Evolutionary conservation across 1,139 yeast species (phyloP).

Genomic region (Geotrichum phurueaensis): DNA sequence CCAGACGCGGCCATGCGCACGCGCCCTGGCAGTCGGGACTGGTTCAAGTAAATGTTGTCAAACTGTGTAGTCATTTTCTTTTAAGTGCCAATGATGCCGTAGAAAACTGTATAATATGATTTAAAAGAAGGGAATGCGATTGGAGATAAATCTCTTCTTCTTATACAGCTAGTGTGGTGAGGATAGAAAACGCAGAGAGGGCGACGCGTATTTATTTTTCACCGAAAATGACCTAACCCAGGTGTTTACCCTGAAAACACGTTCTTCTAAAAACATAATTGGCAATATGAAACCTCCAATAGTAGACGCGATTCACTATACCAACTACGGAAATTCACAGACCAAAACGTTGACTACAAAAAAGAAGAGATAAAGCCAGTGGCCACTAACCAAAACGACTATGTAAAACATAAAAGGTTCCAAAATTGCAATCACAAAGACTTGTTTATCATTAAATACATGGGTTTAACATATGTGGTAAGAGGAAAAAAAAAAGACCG

Average conservation of each 20-base stretch:
- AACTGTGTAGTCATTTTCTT: conserved; percentile 46
- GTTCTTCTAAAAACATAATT: neutral
- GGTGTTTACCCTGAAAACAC: neutral
- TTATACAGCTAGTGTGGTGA: neutral
- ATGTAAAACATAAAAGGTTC: too few species aligned
- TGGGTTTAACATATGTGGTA: neutral
- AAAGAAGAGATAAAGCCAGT: too few species aligned
- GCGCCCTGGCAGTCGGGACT: conserved; percentile 75
- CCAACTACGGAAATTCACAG: neutral
- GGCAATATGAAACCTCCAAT: neutral
- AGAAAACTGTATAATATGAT: neutral
- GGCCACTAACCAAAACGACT: too few species aligned
- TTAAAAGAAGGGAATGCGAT: neutral
- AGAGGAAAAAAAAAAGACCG: neutral
- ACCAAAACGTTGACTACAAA: too few species aligned
- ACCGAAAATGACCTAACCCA: conserved; percentile 3
- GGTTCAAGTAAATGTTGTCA: conserved; percentile 83
- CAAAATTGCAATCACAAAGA: neutral
- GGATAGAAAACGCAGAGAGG: neutral
- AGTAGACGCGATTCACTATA: neutral
- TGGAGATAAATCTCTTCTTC: neutral
- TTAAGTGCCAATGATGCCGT: neutral
- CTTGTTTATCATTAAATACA: neutral
- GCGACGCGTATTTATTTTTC: neutral
- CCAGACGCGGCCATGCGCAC: conserved; percentile 94